Evolutionary conservation across 23 red algal species (phyloP).

Genomic region (Cyanidium caldarium): DNA sequence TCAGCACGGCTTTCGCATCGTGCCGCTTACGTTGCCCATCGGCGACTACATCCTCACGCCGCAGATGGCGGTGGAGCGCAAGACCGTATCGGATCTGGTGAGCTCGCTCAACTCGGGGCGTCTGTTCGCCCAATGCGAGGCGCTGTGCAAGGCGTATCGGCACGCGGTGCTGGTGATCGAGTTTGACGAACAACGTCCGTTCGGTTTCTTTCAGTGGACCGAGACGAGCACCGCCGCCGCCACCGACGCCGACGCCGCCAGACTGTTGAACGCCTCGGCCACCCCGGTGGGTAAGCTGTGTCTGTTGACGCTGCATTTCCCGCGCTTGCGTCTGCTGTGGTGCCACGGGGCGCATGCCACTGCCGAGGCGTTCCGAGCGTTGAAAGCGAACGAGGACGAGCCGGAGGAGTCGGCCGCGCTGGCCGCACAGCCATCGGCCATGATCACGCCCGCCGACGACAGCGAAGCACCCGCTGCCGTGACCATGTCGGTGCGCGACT

Average conservation of each 20-base stretch:
- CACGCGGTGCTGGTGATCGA: constrained; percentile 74
- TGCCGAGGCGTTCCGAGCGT: constrained; percentile 27
- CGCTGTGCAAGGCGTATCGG: constrained; percentile 55
- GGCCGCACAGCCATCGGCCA: neutral
- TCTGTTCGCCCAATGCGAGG: constrained; percentile 65
- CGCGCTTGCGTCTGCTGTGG: constrained; percentile 69
- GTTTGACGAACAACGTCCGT: constrained; percentile 24
- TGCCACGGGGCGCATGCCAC: constrained; percentile 41
- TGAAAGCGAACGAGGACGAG: constrained; percentile 53
- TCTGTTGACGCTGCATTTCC: constrained; percentile 65
- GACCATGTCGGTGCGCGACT: neutral
- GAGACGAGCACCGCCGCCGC: neutral
- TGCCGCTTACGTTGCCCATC: constrained; percentile 59
- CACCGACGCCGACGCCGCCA: neutral
- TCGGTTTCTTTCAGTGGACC: neutral
- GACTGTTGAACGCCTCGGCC: constrained; percentile 9
- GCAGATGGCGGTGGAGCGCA: constrained; percentile 80
- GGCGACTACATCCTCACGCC: constrained; percentile 82
- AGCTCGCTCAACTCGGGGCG: constrained; percentile 64
- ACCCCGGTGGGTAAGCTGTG: constrained; percentile 53
- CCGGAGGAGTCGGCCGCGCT: constrained; percentile 38
- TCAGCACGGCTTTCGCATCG: constrained; percentile 19
- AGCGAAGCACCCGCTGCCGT: neutral
- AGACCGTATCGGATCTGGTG: constrained; percentile 57
- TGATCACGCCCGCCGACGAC: neutral